Evolutionary conservation across 306 rosid species (phyloP), one percentile per base, ranked within the genome.

Genomic region (Quercus aquifolioides): DNA sequence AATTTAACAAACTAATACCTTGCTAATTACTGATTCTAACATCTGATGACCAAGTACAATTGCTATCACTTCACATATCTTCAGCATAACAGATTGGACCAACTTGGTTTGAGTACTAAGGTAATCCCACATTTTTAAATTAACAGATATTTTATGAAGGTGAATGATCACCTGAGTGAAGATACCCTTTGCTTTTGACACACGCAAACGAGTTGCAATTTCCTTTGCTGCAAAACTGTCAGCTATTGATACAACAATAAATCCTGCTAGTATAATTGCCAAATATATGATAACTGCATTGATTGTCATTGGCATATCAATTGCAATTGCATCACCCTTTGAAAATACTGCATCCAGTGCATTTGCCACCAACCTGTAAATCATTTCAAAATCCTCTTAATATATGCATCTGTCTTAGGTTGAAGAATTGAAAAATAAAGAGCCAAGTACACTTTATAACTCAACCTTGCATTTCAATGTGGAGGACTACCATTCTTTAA

Each of bases 231-330:
- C 91, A 85, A 94, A 94, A 88, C 98, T 92, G 80, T 94, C 97
- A 52, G 97, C 97, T 88, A 94, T 92, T 18, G 98, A 89, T 38
- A 94, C 98, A 60, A 94, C 98, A 73, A 86, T 84, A n/a, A 86
- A 79, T 83, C 98, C 97, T 4, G 93, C 91, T 30, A 92, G 83
- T 80, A 94, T 69, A 81, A 91, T 88, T 33, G 96, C 97, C 78
- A 94, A 77, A 80, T 92, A 94, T 80, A 94, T 91, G 74, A 92
- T 74, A 74, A 94, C 96, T 17, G 98, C 88, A 78, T 75, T 77
- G 76, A 83, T 93, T 28, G 96, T 94, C 98, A 94, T 91, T 69
- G 91, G 94, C 94, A 89, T 89, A 87, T 94, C 97, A 74, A 92
- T 94, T 49, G 98, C 97, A 5, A 94, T 94, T 76, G 98, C 86